phyloP scores from a whole-genome alignment of 306 rosid genomes.

The Casuarina glauca region DNA sequence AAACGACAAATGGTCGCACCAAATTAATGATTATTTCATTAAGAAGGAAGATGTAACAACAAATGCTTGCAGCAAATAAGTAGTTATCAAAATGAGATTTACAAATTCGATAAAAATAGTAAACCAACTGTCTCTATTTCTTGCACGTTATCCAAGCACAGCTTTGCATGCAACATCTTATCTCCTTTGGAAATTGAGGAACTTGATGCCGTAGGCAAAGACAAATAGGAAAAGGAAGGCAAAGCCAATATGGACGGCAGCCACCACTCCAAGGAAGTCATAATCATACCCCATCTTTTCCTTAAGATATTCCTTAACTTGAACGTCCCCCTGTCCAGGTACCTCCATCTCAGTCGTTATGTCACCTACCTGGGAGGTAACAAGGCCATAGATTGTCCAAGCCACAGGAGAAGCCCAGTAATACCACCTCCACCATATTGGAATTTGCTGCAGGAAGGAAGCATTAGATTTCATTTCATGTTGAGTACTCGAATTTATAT shows the following conservation, averaged over 20 bases:
- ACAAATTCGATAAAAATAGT: neutral
- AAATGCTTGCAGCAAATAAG: neutral
- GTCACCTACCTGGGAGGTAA: slow-evolving; percentile 62
- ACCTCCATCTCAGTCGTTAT: slow-evolving; percentile 26
- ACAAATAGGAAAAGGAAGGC: slow-evolving; percentile 35
- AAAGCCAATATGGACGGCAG: slow-evolving; percentile 45
- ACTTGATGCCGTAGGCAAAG: slow-evolving; percentile 54
- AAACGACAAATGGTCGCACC: neutral
- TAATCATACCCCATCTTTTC: slow-evolving; percentile 39
- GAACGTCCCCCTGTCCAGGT: slow-evolving; percentile 30
- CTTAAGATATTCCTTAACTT: slow-evolving; percentile 40
- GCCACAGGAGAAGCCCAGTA: slow-evolving; percentile 57
- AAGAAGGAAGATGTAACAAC: neutral
- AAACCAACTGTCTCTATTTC: neutral
- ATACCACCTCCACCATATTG: slow-evolving; percentile 70
- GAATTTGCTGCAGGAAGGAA: slow-evolving; percentile 47
- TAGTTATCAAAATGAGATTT: neutral
- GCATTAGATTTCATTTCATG: neutral
- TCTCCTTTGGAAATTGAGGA: slow-evolving; percentile 53
- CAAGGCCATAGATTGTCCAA: slow-evolving; percentile 53
- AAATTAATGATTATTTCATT: neutral
- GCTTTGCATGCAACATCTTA: neutral
- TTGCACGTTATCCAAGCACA: neutral
- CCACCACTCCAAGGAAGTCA: slow-evolving; percentile 52
- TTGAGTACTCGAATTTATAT: neutral